These are phyloP conservation scores for Heliophila coronopifolia DNA, from an alignment of 441 rosid genomes.

Conservation along the genomic window DNA sequence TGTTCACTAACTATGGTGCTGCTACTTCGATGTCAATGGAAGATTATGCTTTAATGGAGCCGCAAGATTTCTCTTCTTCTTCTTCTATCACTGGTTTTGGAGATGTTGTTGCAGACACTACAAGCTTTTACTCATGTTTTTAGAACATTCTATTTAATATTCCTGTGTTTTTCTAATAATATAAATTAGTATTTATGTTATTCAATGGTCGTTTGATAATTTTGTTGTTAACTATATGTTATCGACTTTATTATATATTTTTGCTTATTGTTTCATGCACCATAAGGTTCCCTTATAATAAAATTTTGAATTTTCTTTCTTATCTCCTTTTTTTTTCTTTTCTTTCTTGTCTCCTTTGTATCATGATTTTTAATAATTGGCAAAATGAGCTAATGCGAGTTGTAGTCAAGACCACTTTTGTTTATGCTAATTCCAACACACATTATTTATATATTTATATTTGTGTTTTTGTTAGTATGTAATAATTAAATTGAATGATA, in stretches of 20 bases:
- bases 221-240: constrained; percentile 13
- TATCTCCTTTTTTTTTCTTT: not conserved
- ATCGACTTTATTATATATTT: constrained; percentile 12
- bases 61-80: constrained; percentile 36
- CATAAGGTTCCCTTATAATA: constrained; percentile 19
- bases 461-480: not conserved
- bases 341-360: not conserved
- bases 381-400: constrained; percentile 21
- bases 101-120: constrained; percentile 41
- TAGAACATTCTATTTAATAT: constrained; percentile 22
- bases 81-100: constrained; percentile 37
- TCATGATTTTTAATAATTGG: constrained; percentile 16
- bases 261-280: constrained; percentile 19
- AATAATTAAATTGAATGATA: constrained; percentile 15
- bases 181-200: constrained; percentile 6
- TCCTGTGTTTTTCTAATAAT: constrained; percentile 6
- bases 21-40: constrained; percentile 25
- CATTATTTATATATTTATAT: constrained; percentile 15
- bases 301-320: constrained; percentile 11
- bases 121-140: constrained; percentile 46
- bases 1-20: constrained; percentile 37
- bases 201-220: constrained; percentile 20
- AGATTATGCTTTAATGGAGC: constrained; percentile 23
- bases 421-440: constrained; percentile 27
- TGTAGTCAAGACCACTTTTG: constrained; percentile 23